These are phyloP conservation scores for Sporothrix phasma DNA, from an alignment of 2,329 filamentous ascomycete species.

Conservation along the genomic window DNA sequence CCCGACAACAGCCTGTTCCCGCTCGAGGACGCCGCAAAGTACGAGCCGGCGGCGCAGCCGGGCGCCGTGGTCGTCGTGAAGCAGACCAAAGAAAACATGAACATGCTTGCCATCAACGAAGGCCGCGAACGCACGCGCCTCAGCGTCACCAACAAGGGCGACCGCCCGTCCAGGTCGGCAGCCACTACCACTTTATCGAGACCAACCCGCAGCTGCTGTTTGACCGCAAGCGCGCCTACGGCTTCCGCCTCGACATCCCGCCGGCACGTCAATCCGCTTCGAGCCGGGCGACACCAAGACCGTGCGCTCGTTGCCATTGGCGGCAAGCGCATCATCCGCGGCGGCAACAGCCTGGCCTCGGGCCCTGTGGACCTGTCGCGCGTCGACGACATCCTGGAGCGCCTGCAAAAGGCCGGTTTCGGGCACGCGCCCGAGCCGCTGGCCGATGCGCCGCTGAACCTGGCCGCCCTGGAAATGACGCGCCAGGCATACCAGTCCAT, in stretches of 20 bases:
- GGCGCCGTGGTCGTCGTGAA: constrained; percentile 63
- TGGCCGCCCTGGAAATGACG: constrained; percentile 61
- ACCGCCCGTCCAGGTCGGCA: constrained; percentile 89
- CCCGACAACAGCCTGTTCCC: constrained; percentile 61
- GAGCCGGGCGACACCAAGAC: constrained; percentile 90
- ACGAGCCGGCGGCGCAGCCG: constrained; percentile 58
- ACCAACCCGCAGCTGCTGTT: constrained; percentile 86
- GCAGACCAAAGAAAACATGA: constrained; percentile 40
- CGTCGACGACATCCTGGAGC: constrained; percentile 54
- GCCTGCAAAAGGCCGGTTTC: constrained; percentile 64
- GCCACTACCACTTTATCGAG: constrained; percentile 94
- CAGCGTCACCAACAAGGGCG: constrained; percentile 74
- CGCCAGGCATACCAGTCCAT: constrained; percentile 71
- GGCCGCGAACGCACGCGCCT: constrained; percentile 64
- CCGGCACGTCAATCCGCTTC: constrained; percentile 85
- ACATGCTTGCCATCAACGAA: constrained; percentile 59
- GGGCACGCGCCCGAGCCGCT: constrained; percentile 56
- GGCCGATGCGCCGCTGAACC: constrained; percentile 38
- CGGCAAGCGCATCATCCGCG: constrained; percentile 67
- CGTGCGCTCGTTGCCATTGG: constrained; percentile 81
- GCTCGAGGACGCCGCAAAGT: constrained; percentile 52
- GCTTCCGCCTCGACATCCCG: constrained; percentile 81
- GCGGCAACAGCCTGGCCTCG: constrained; percentile 70
- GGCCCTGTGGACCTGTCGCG: constrained; percentile 59
- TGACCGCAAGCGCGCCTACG: constrained; percentile 72